A percentile compares a stretch with the other conserved stretches of the same genome.
phyloP scores from a whole-genome alignment of 352 stramenopile genomes.

The Globisporangium okanoganense region DNA sequence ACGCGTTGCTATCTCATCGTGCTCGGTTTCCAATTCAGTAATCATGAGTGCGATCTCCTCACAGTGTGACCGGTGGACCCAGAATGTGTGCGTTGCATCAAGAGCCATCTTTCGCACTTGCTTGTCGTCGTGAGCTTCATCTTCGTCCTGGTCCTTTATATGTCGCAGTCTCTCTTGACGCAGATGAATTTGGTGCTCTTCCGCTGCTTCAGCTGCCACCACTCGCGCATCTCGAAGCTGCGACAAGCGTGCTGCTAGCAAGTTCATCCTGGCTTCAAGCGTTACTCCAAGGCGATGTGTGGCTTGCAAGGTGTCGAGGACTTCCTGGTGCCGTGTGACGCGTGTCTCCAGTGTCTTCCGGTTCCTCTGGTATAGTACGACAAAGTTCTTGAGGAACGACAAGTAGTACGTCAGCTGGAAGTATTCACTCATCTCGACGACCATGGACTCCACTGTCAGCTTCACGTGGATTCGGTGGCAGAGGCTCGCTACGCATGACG shows the following conservation, averaged over 20 bases:
- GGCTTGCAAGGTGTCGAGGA: background rate
- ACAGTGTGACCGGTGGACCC: constrained; percentile 8
- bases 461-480: constrained; percentile 8
- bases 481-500: background rate
- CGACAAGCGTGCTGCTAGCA: background rate
- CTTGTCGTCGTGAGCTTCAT: background rate
- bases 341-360: background rate
- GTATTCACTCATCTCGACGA: constrained; percentile 1
- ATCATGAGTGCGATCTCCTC: constrained; percentile 27
- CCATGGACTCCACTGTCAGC: constrained; percentile 1
- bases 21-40: constrained; percentile 13
- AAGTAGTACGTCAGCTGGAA: constrained; percentile 11
- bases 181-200: background rate
- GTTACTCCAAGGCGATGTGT: background rate
- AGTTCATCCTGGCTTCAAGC: background rate
- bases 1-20: background rate
- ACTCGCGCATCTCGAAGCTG: background rate
- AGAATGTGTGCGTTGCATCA: constrained; percentile 6
- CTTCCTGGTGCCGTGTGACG: background rate
- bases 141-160: background rate
- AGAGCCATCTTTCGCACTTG: background rate
- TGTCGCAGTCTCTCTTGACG: background rate
- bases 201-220: background rate
- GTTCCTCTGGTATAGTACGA: constrained; percentile 4
- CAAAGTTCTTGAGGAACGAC: constrained; percentile 17